Conservation (phyloP, 2,329 filamentous ascomycete species). For the Rhexocercosporidium sp. region DNA sequence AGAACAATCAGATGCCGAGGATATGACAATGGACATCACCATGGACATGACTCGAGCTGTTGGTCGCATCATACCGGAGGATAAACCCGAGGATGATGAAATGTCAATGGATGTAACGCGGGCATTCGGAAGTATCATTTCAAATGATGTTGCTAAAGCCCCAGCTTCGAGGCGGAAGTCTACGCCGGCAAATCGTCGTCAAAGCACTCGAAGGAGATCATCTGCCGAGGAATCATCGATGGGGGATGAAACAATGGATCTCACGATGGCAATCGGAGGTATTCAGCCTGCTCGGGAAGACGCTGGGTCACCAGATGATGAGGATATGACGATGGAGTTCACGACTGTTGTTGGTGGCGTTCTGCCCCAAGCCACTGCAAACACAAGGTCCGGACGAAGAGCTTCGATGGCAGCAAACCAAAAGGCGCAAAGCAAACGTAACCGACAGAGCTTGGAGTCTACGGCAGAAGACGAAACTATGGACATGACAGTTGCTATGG, state of each 20-base stretch:
- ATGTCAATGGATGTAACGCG: constrained; percentile 95
- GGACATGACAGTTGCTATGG: constrained; percentile 60
- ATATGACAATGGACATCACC: constrained; percentile 60
- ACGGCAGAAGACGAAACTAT: constrained; percentile 42
- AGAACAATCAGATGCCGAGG: constrained; percentile 41
- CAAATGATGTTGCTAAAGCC: constrained; percentile 29
- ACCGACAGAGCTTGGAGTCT: constrained; percentile 46
- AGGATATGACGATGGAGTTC: constrained; percentile 82
- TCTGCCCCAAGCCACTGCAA: constrained; percentile 46
- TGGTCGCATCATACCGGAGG: constrained; percentile 53
- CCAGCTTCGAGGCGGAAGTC: constrained; percentile 40
- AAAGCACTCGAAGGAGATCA: constrained; percentile 46
- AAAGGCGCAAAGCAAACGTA: constrained; percentile 19
- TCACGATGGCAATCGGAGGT: constrained; percentile 60
- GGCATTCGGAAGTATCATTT: constrained; percentile 78
- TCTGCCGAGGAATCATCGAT: constrained; percentile 38
- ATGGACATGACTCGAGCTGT: constrained; percentile 62
- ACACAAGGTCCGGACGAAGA: constrained; percentile 36
- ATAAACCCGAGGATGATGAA: constrained; percentile 47
- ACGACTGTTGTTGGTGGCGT: constrained; percentile 68
- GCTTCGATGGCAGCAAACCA: constrained; percentile 28
- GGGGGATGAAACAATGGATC: constrained; percentile 55
- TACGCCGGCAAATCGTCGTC: constrained; percentile 38
- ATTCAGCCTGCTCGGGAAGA: constrained; percentile 48
- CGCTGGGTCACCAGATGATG: constrained; percentile 53